These are phyloP conservation scores for Neonectria sp. DNA, from an alignment of 2,329 filamentous ascomycete species.

Conservation along the genomic window DNA sequence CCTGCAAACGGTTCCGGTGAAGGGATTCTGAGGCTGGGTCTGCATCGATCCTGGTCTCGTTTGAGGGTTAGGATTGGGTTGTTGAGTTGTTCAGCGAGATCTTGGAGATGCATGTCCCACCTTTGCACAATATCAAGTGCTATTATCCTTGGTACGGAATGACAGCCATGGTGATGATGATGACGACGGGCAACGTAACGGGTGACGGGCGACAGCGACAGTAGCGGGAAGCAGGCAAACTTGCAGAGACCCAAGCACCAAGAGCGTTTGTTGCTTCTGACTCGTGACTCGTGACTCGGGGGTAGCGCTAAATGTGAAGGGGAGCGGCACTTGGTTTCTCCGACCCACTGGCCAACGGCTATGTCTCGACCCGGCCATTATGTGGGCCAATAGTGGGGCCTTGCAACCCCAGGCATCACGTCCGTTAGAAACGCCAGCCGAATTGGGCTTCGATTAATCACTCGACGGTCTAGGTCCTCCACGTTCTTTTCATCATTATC, in stretches of 20 bases:
- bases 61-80: constrained; percentile 10
- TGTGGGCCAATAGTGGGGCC: background rate
- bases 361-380: background rate
- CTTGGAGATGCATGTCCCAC: constrained; percentile 38
- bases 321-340: constrained; percentile 30
- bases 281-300: constrained; percentile 5
- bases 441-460: background rate
- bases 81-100: constrained; percentile 30
- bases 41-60: constrained; percentile 4
- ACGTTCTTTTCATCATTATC: constrained; percentile 14
- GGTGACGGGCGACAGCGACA: no score
- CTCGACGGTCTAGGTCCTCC: constrained; percentile 14
- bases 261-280: constrained; percentile 20
- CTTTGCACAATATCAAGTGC: constrained; percentile 28
- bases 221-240: background rate
- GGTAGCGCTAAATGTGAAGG: constrained; percentile 16
- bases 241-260: background rate
- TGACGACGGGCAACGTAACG: background rate
- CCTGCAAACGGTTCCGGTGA: constrained; percentile 32
- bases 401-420: constrained; percentile 31
- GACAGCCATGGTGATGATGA: constrained; percentile 1
- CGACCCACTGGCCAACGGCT: constrained; percentile 12
- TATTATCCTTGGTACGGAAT: constrained; percentile 3
- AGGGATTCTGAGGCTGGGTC: constrained; percentile 3
- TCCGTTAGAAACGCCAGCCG: constrained; percentile 41